phyloP scores from a whole-genome alignment of 2,329 filamentous ascomycete species.

The Fusarium austroafricanum region DNA sequence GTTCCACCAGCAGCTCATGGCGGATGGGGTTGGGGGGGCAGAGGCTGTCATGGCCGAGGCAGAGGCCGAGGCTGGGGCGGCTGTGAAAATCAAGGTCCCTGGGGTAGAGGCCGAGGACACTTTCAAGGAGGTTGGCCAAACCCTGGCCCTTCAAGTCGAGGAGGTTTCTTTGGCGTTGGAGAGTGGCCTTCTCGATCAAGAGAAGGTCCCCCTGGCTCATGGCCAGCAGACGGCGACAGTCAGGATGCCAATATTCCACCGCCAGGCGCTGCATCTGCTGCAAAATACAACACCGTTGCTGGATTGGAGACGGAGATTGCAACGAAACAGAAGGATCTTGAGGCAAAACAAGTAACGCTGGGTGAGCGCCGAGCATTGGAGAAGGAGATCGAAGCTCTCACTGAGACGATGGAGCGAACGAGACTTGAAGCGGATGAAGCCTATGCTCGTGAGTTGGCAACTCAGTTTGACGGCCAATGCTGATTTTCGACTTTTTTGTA shows the following conservation, averaged over 20 bases:
- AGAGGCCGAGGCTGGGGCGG: conserved; percentile 19
- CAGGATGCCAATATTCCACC: conserved; percentile 31
- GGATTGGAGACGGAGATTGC: conserved; percentile 51
- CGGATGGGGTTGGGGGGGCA: conserved; percentile 23
- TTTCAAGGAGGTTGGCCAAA: conserved; percentile 11
- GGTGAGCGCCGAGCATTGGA: conserved; percentile 43
- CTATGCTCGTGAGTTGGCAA: conserved; percentile 57
- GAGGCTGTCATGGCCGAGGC: background rate
- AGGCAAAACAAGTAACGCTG: conserved; percentile 42
- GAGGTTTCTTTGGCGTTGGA: conserved; percentile 10
- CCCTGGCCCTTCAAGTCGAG: conserved; percentile 14
- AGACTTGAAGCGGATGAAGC: conserved; percentile 60
- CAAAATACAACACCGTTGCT: conserved; percentile 53
- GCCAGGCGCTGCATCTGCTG: conserved; percentile 45
- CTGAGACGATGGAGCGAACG: conserved; percentile 52
- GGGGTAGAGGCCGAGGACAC: conserved; percentile 15
- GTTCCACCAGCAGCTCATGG: conserved; percentile 8
- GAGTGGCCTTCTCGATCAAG: background rate
- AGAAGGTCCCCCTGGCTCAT: conserved; percentile 48
- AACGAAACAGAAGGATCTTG: conserved; percentile 47
- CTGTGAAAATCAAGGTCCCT: conserved; percentile 21
- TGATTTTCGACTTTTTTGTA: background rate
- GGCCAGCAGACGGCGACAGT: conserved; percentile 49
- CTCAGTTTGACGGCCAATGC: conserved; percentile 4
- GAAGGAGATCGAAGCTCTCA: conserved; percentile 55